Percentiles rank a stretch among this genome's conserved stretches.
phyloP scores from a whole-genome alignment of 257 asterid genomes.

The Linderniella brevidens region DNA sequence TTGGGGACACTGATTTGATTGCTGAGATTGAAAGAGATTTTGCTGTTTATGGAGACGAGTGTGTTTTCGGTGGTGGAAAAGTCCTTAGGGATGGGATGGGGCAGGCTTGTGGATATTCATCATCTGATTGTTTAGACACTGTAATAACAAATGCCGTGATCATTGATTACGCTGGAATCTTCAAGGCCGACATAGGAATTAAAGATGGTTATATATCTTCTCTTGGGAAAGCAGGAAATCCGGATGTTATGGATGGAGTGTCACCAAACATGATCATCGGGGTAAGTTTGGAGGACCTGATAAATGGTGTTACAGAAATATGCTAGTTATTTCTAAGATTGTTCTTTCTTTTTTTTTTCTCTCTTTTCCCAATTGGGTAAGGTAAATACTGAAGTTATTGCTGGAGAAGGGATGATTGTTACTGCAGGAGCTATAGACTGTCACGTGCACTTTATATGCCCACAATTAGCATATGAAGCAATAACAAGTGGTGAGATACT shows the following conservation, averaged over 20 bases:
- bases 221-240: slow-evolving; percentile 88
- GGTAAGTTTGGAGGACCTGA: slow-evolving; percentile 36
- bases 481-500: slow-evolving; percentile 66
- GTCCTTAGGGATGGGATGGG: slow-evolving; percentile 94
- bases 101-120: slow-evolving; percentile 59
- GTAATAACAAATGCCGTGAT: slow-evolving; percentile 87
- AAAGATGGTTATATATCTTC: slow-evolving; percentile 54
- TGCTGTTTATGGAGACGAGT: slow-evolving; percentile 73
- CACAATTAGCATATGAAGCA: slow-evolving; percentile 82
- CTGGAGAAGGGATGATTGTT: slow-evolving; percentile 91
- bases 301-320: slow-evolving; percentile 1
- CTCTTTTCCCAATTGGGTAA: slow-evolving; percentile 6
- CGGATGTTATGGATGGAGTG: slow-evolving; percentile 58
- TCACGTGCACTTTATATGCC: slow-evolving; percentile 97
- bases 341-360: slow-evolving; percentile 10
- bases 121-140: slow-evolving; percentile 53
- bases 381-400: slow-evolving; percentile 86
- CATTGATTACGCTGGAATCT: slow-evolving; percentile 79
- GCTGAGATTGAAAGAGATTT: slow-evolving; percentile 80
- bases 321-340: slow-evolving; percentile 7
- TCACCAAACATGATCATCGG: slow-evolving; percentile 41
- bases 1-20: slow-evolving; percentile 77
- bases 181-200: slow-evolving; percentile 86
- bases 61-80: slow-evolving; percentile 97
- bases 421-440: slow-evolving; percentile 97